These are phyloP conservation scores for Fulvia fulva DNA, from an alignment of 2,329 filamentous ascomycete species.

Conservation along the genomic window DNA sequence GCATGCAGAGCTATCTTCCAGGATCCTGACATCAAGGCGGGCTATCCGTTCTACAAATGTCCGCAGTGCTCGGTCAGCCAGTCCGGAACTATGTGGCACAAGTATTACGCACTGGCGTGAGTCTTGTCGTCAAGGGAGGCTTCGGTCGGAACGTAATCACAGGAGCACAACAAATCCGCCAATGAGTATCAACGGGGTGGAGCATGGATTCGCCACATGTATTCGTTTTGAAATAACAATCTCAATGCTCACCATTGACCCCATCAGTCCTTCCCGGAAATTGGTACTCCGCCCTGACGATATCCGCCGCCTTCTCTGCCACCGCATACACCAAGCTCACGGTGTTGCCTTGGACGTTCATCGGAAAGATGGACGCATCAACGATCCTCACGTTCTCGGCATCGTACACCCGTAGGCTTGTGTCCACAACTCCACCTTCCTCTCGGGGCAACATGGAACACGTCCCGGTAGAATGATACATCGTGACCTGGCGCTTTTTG, in stretches of 20 bases:
- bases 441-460: conserved; percentile 20
- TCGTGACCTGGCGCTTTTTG: conserved; percentile 11
- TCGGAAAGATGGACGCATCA: conserved; percentile 25
- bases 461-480: conserved; percentile 24
- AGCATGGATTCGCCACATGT: too few relatives aligned
- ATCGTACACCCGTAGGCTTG: conserved; percentile 22
- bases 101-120: too few relatives aligned
- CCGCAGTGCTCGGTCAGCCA: too few relatives aligned
- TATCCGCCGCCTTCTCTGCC: conserved; percentile 4
- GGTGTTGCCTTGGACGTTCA: conserved; percentile 3
- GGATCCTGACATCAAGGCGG: too few relatives aligned
- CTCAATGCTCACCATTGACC: background rate
- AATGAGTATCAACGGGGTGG: too few relatives aligned
- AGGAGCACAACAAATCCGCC: too few relatives aligned
- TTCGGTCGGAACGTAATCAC: too few relatives aligned
- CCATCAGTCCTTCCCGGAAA: background rate
- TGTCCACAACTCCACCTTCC: conserved; percentile 24
- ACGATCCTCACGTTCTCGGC: conserved; percentile 22
- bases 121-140: too few relatives aligned
- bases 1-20: too few relatives aligned
- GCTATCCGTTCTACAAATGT: too few relatives aligned
- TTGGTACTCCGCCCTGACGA: background rate
- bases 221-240: too few relatives aligned
- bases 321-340: conserved; percentile 1
- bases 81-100: too few relatives aligned